These are phyloP conservation scores for Pyracantha coccinea DNA, from an alignment of 331 rosid species.

Conservation along the genomic window DNA sequence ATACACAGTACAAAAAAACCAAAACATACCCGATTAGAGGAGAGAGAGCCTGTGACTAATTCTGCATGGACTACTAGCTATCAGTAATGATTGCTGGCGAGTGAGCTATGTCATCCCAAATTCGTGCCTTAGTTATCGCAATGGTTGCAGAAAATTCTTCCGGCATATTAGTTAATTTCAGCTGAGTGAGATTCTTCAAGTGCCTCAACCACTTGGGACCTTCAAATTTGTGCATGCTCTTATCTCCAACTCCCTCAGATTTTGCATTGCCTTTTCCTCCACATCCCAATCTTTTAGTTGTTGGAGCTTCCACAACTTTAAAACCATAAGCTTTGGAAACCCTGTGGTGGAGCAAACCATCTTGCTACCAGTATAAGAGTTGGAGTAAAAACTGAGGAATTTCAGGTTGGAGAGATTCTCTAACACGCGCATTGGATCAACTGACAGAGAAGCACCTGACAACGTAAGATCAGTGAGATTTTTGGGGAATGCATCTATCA, in stretches of 20 bases:
- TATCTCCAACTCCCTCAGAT: constrained; percentile 22
- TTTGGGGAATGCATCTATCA: neutral
- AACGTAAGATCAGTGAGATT: constrained; percentile 29
- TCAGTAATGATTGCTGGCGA: neutral
- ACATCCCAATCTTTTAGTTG: constrained; percentile 13
- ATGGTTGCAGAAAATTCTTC: neutral
- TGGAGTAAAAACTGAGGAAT: constrained; percentile 13
- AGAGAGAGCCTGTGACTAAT: neutral
- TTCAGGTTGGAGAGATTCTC: constrained; percentile 7
- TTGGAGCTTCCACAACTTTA: constrained; percentile 25
- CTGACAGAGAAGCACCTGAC: constrained; percentile 17
- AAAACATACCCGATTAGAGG: neutral
- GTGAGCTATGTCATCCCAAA: neutral
- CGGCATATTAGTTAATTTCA: constrained; percentile 25
- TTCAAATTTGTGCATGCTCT: constrained; percentile 1
- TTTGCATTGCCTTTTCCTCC: constrained; percentile 19
- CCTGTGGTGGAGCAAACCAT: constrained; percentile 14
- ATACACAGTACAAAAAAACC: neutral
- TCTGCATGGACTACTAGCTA: neutral
- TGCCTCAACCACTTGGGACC: constrained; percentile 12
- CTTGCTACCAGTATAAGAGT: constrained; percentile 4
- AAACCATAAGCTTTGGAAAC: constrained; percentile 24
- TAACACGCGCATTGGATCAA: constrained; percentile 25
- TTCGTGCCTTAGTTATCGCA: neutral
- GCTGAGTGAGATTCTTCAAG: constrained; percentile 7